phyloP scores from a whole-genome alignment of 2,329 filamentous ascomycete genomes.

The Aspergillus sp. region DNA sequence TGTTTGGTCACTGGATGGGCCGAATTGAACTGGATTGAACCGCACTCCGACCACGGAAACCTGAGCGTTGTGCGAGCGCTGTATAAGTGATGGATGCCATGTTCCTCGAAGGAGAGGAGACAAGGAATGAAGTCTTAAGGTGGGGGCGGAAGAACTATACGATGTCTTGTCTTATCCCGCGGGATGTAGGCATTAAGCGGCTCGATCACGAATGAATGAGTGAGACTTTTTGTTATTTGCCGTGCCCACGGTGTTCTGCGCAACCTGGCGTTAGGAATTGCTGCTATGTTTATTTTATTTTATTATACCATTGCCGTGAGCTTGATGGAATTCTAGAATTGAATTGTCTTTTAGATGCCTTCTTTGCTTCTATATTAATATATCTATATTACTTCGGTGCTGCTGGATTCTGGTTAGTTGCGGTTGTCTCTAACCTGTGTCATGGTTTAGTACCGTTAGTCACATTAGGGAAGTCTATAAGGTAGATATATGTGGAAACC shows the following conservation, averaged over 20 bases:
- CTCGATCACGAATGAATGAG: conserved; percentile 15
- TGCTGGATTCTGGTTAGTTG: background rate
- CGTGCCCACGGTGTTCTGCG: background rate
- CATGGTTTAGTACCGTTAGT: background rate
- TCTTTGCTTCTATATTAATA: background rate
- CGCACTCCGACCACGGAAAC: too few relatives aligned
- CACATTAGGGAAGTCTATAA: background rate
- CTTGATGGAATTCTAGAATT: conserved; percentile 4
- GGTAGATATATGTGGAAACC: background rate
- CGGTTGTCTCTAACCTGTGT: background rate
- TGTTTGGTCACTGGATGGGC: too few relatives aligned
- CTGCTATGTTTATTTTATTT: conserved; percentile 9
- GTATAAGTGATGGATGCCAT: background rate
- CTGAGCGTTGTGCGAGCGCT: too few relatives aligned
- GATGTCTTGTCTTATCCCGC: background rate
- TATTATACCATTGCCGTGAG: conserved; percentile 14
- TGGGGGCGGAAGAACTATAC: background rate
- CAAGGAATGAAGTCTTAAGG: background rate
- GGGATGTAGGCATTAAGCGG: background rate
- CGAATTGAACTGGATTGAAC: too few relatives aligned
- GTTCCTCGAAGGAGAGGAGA: too few relatives aligned
- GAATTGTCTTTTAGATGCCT: background rate
- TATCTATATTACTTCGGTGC: background rate
- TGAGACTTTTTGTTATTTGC: conserved; percentile 9
- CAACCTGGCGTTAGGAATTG: conserved; percentile 24